Evolutionary conservation across 2,329 filamentous ascomycete species (phyloP).

Genomic region (Escovopsis sp.): DNA sequence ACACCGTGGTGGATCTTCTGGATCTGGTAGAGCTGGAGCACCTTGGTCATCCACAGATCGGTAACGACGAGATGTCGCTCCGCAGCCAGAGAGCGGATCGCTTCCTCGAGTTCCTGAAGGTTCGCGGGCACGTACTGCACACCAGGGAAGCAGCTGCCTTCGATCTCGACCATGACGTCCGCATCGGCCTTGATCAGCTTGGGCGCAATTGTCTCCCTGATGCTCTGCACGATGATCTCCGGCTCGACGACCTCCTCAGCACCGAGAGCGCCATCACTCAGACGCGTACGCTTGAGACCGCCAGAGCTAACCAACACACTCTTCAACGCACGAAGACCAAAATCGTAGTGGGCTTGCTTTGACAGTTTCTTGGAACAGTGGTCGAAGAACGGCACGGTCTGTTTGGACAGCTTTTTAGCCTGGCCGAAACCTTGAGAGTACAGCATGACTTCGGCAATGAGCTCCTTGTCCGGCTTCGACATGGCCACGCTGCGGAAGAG

Average conservation of each 20-base stretch:
- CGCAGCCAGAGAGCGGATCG: slow-evolving; percentile 68
- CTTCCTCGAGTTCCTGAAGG: slow-evolving; percentile 61
- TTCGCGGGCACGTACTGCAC: slow-evolving; percentile 87
- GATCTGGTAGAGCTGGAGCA: slow-evolving; percentile 94
- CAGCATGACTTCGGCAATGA: slow-evolving; percentile 99
- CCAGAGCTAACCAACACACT: slow-evolving; percentile 97
- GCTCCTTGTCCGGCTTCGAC: slow-evolving; percentile 98
- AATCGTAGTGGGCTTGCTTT: slow-evolving; percentile 98
- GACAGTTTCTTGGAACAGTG: slow-evolving; percentile 68
- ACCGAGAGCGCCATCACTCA: slow-evolving; percentile 43
- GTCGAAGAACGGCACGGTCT: slow-evolving; percentile 97
- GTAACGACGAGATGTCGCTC: slow-evolving; percentile 82
- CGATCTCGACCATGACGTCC: slow-evolving; percentile 71
- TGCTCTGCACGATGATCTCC: slow-evolving; percentile 96
- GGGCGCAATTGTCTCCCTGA: slow-evolving; percentile 94
- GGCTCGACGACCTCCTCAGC: slow-evolving; percentile 70
- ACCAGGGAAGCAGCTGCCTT: slow-evolving; percentile 76
- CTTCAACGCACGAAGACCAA: slow-evolving; percentile 92
- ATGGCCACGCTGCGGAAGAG: slow-evolving; percentile 98
- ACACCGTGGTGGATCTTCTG: slow-evolving; percentile 97
- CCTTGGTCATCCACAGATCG: slow-evolving; percentile 94
- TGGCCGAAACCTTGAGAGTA: slow-evolving; percentile 99
- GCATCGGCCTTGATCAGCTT: slow-evolving; percentile 92
- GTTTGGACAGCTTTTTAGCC: slow-evolving; percentile 83
- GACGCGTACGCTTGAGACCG: slow-evolving; percentile 75